Evolutionary conservation across 2,329 filamentous ascomycete species (phyloP).

Genomic region (Tothia fuscella): DNA sequence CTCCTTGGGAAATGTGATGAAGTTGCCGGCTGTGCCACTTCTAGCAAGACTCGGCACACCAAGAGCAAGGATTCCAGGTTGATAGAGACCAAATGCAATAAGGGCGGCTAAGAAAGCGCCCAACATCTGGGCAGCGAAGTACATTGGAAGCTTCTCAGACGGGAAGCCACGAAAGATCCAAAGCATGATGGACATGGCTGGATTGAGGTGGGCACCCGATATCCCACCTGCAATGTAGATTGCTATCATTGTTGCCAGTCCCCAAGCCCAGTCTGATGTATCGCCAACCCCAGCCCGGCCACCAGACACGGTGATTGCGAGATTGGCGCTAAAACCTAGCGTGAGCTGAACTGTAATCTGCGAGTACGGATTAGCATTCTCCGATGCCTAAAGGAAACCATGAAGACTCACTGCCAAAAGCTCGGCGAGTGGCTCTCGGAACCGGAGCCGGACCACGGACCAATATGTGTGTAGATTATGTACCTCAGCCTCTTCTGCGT

Average conservation of each 20-base stretch:
- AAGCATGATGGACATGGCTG: conserved; percentile 15
- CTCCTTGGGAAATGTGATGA: conserved; percentile 19
- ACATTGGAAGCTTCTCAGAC: conserved; percentile 16
- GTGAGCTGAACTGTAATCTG: conserved; percentile 12
- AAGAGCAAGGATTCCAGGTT: conserved; percentile 22
- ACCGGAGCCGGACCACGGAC: conserved; percentile 13
- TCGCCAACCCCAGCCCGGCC: conserved; percentile 11
- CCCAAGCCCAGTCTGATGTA: conserved; percentile 8
- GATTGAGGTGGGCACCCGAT: conserved; percentile 11
- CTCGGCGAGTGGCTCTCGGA: conserved; percentile 14
- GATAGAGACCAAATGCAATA: conserved; percentile 26
- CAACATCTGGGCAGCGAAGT: conserved; percentile 24
- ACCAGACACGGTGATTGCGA: conserved; percentile 12
- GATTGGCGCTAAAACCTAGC: conserved; percentile 13
- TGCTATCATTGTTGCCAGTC: conserved; percentile 9
- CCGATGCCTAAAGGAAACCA: background rate
- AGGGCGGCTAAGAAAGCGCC: conserved; percentile 24
- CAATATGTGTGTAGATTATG: conserved; percentile 13
- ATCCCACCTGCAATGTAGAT: conserved; percentile 5
- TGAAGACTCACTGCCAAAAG: conserved; percentile 5
- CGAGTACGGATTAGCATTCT: conserved; percentile 8
- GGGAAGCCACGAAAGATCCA: conserved; percentile 26
- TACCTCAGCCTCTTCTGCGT: conserved; percentile 9
- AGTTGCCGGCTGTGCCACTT: conserved; percentile 16
- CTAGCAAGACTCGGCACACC: conserved; percentile 13